Base-by-base conservation (phyloP, 2,329 filamentous ascomycete genomes). In the Cytospora piceae region DNA sequence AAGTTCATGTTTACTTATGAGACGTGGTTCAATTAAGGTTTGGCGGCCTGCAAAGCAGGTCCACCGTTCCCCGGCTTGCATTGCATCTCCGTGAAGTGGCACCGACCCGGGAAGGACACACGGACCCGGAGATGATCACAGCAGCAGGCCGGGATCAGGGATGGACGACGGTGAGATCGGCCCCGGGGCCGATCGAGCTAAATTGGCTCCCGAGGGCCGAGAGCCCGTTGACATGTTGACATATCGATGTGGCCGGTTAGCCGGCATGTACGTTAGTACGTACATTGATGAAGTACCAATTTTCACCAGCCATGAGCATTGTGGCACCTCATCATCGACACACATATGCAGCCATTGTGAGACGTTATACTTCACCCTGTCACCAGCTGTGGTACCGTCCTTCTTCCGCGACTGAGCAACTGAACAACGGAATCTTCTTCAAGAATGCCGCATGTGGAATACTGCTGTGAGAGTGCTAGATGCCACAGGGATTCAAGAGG, bases 21-120 rank as follows among this genome's bases (percentile, higher is more conserved):
- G 53, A 62, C 29, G 64, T 53, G 49, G 64, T 66, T 60, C 61
- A 66, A 66, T 59, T 66, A 64, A 64, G 62, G 64, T 63, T 56
- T 57, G 53, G 39, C 20, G 22, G 39, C 49, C 60, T 63, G 60
- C 60, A 57, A 29, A 39, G 24, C 4, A 53, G 60, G 46, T 51
- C 60, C 60, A 63, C 53, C 49, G 46, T 24, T 46, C n/a, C 46
- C 46, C n/a, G 46, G 46, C 46, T 14, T 49, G 46, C 34, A 46
- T 54, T 37, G 52, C n/a, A 49, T 39, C 52, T 53, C 60, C 53
- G 24, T 31, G 27, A 9, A 39, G 51, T 31, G 37, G 37, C 34
- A 17, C 60, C 51, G 29, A 29, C 27, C 37, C 60, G 27, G 37
- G 31, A 24, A 49, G 34, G 42, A 17, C 27, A 61, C 34, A 49